phyloP scores from a whole-genome alignment of 805 yeast genomes.

The Yarrowia sp. region DNA sequence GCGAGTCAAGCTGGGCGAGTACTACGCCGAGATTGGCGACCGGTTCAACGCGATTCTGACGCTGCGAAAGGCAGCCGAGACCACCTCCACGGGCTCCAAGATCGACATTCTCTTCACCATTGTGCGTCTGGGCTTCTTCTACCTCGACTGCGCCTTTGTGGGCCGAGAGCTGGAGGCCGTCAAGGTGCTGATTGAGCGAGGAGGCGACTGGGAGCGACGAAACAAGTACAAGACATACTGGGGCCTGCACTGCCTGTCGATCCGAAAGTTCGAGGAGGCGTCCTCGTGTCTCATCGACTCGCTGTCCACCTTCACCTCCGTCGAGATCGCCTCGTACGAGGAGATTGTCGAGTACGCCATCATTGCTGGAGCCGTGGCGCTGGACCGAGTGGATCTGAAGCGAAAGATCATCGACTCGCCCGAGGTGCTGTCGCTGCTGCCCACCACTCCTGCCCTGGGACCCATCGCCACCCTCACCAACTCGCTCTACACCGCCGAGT shows the following conservation, averaged over 20 bases:
- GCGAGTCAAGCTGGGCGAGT: conserved; percentile 81
- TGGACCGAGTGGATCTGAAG: conserved; percentile 82
- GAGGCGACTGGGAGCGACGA: conserved; percentile 99
- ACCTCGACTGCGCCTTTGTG: conserved; percentile 68
- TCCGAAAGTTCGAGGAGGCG: conserved; percentile 83
- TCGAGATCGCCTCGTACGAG: conserved; percentile 85
- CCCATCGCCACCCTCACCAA: conserved; percentile 82
- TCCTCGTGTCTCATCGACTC: conserved; percentile 83
- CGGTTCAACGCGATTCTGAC: conserved; percentile 64
- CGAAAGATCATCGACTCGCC: conserved; percentile 87
- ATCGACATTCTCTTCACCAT: conserved; percentile 83
- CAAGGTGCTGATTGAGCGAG: conserved; percentile 78
- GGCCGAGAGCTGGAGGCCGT: conserved; percentile 71
- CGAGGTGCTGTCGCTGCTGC: conserved; percentile 77
- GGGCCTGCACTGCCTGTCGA: conserved; percentile 80
- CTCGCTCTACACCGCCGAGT: conserved; percentile 85
- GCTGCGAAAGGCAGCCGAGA: conserved; percentile 69
- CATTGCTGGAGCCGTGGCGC: conserved; percentile 78
- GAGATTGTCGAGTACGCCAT: conserved; percentile 86
- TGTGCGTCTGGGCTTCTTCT: conserved; percentile 86
- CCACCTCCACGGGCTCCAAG: conserved; percentile 85
- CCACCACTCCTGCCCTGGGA: conserved; percentile 67
- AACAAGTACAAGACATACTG: conserved; percentile 88
- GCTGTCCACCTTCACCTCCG: conserved; percentile 90
- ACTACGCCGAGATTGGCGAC: conserved; percentile 83